Conservation (phyloP, 139 green algal genomes). For the Desmodesmus armatus region DNA sequence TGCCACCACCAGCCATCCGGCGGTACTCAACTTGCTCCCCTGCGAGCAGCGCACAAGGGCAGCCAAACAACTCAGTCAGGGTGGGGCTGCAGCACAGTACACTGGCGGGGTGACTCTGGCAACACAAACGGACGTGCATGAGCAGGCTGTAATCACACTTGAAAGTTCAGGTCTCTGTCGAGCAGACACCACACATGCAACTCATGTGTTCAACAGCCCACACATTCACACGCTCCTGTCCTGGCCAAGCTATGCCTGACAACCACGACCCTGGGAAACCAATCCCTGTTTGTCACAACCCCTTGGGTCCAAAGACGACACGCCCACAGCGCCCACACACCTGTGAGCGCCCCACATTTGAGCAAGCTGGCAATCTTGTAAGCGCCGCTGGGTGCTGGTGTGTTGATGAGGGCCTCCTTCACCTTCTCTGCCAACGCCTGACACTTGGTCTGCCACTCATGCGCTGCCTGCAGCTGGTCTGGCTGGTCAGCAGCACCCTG, state of each 20-base stretch:
- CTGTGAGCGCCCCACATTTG: constrained; percentile 36
- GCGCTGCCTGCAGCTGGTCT: not conserved
- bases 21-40: constrained; percentile 44
- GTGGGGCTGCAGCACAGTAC: not conserved
- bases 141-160: not conserved
- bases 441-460: constrained; percentile 11
- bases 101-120: too few relatives aligned
- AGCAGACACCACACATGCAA: not conserved
- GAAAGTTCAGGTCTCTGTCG: not conserved
- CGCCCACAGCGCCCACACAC: too few relatives aligned
- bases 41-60: constrained; percentile 2
- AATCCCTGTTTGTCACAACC: too few relatives aligned
- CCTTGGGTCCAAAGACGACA: too few relatives aligned
- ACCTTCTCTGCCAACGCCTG: constrained; percentile 21
- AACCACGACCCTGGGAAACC: too few relatives aligned
- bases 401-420: constrained; percentile 9
- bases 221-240: too few relatives aligned
- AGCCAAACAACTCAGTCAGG: too few relatives aligned
- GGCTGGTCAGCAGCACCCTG: not conserved
- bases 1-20: constrained; percentile 8
- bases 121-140: not conserved
- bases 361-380: constrained; percentile 47
- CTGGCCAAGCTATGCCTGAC: too few relatives aligned
- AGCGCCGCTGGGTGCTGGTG: not conserved
- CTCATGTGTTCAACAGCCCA: too few relatives aligned